Base-by-base conservation (phyloP, 75 land plant genomes). In the Cryptomeria japonica region DNA sequence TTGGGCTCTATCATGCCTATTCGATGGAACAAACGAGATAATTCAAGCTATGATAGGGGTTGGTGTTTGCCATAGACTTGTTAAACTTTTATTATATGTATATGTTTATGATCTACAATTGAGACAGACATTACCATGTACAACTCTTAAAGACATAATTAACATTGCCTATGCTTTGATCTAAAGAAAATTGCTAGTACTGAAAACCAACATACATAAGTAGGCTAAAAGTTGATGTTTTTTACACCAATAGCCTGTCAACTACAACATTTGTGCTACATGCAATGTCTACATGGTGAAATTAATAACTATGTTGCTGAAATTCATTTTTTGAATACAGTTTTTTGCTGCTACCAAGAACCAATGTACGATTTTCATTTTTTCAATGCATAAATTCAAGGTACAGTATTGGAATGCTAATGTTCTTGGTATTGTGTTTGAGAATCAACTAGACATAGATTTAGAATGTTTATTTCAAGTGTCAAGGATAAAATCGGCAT, bases 1-100 rank as follows among this genome's bases (percentile, higher is more conserved):
- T 90, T 86, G 94, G 88, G 89, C 96, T 87, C 84, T 94, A 84
- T 87, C 94, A 18, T 95, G 93, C 82, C 90, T 95, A 11, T 92
- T 94, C 32, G 95, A 95, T 93, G 96, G 96, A 6, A 89, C 94
- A 47, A 93, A 95, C 78, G 94, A 95, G 83, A 93, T 88, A 83
- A 93, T 93, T 83, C 93, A 94, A 80, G 91, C 94, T 51, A 90
- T 95, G 28, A 91, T 94, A 85, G 94, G 94, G 39, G 88, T 93
- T 19, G 94, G 95, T 73, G 91, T 92, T 34, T 88, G 93, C 85
- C 87, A 86, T 22, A 87, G 94, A 37, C 94, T 96, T 89, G 94
- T 93, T 18, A 90, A 89, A 18, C 86, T 89, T 18, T 55, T 92
- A 12, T 31, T 53, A 38, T 55, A 37, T 83, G 9, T 76, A 78